Conservation (phyloP, 768 basidiomycete species). For the Trametes maxima region DNA sequence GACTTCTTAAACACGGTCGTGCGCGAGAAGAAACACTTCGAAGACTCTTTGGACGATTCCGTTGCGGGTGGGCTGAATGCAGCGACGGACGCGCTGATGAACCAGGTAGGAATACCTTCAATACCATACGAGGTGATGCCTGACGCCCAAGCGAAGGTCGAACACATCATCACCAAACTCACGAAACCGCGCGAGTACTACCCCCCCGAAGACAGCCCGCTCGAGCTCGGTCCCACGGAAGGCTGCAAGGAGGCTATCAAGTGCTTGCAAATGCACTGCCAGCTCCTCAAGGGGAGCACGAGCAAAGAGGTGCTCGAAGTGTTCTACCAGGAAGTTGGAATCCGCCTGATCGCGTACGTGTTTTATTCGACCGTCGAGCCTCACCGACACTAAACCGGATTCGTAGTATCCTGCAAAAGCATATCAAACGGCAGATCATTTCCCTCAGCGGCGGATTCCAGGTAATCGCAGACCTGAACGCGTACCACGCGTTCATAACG, state of each 20-base stretch:
- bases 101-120: constrained; percentile 57
- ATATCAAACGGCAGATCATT: constrained; percentile 96
- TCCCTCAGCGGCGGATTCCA: constrained; percentile 93
- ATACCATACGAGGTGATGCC: not conserved
- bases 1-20: constrained; percentile 94
- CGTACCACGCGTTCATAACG: constrained; percentile 86
- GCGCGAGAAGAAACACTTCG: constrained; percentile 96
- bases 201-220: constrained; percentile 74
- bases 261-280: constrained; percentile 90
- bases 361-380: not conserved
- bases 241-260: constrained; percentile 90
- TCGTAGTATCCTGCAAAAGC: constrained; percentile 87
- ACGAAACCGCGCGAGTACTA: constrained; percentile 90
- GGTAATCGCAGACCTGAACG: constrained; percentile 94
- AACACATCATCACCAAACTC: constrained; percentile 84
- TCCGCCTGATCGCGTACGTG: constrained; percentile 51
- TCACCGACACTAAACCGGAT: not conserved
- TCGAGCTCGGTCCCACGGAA: constrained; percentile 84
- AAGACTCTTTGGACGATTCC: constrained; percentile 87
- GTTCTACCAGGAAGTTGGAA: constrained; percentile 96
- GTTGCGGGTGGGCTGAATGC: constrained; percentile 94
- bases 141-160: constrained; percentile 57
- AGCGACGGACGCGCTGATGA: constrained; percentile 95
- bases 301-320: constrained; percentile 97
- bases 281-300: constrained; percentile 88